Conservation (phyloP, 2,329 filamentous ascomycete genomes). For the Diaporthe amygdali region DNA sequence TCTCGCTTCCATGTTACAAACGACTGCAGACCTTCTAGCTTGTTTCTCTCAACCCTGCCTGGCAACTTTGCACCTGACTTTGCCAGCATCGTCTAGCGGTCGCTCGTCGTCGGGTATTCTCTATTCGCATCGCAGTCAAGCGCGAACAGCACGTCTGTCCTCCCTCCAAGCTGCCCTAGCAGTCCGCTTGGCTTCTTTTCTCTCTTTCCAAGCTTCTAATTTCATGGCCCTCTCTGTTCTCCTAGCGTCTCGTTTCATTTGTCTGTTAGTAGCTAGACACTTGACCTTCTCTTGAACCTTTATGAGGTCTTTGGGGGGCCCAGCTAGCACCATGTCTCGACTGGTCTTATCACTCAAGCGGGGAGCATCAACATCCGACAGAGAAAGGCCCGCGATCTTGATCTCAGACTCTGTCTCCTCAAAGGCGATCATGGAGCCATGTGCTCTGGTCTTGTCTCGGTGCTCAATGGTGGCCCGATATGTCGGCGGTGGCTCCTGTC, state of each 20-base stretch:
- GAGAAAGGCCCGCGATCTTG: neutral
- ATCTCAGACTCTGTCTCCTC: neutral
- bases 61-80: too few relatives aligned
- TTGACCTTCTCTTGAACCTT: neutral
- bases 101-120: too few relatives aligned
- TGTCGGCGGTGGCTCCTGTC: neutral
- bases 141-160: neutral
- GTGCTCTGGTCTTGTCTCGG: too few relatives aligned
- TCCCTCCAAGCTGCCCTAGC: neutral
- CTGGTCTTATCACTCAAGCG: neutral
- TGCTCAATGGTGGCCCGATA: neutral
- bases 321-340: accelerated
- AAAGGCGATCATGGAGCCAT: accelerated
- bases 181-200: neutral
- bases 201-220: neutral
- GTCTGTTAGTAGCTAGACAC: neutral
- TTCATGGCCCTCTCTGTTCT: neutral
- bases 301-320: neutral
- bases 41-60: too few relatives aligned
- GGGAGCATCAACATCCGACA: neutral
- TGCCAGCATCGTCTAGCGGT: too few relatives aligned
- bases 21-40: too few relatives aligned
- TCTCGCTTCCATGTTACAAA: too few relatives aligned
- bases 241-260: neutral
- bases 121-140: neutral